Evolutionary conservation across 2,329 filamentous ascomycete species (phyloP).

Genomic region (Alternaria brassicicola): DNA sequence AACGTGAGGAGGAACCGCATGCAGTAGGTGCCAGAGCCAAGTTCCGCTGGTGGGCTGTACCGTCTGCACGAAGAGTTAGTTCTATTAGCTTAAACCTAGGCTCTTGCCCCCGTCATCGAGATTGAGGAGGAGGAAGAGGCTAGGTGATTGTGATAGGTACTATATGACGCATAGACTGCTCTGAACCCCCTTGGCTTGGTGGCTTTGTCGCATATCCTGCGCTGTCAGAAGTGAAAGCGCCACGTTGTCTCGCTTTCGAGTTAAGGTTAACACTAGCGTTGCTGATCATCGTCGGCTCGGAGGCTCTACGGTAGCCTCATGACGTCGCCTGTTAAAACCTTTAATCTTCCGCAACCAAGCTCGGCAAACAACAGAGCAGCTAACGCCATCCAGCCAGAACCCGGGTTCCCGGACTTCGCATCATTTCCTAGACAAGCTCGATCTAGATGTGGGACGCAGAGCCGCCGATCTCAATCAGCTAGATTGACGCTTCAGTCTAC

Average conservation of each 20-base stretch:
- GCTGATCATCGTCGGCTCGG: neutral
- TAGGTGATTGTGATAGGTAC: neutral
- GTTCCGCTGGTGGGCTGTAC: neutral
- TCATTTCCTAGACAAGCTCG: neutral
- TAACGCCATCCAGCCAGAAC: slow-evolving; percentile 3
- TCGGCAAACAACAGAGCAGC: neutral
- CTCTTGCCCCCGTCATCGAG: neutral
- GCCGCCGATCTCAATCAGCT: slow-evolving; percentile 1
- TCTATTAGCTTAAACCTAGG: neutral
- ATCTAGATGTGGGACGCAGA: neutral
- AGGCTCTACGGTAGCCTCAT: neutral
- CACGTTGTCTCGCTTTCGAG: neutral
- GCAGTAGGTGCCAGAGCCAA: neutral
- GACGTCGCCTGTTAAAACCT: neutral
- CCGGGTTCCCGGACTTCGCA: neutral
- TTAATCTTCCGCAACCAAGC: neutral
- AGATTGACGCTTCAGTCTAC: neutral
- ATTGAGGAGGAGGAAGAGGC: neutral
- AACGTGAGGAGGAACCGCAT: neutral
- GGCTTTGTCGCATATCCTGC: neutral
- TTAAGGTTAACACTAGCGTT: neutral
- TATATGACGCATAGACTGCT: neutral
- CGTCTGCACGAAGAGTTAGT: neutral
- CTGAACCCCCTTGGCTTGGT: neutral
- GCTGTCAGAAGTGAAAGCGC: neutral